Evolutionary conservation across 2,329 filamentous ascomycete species (phyloP), one percentile per base, ranked within the genome.

Genomic region (Zarea fungicola): DNA sequence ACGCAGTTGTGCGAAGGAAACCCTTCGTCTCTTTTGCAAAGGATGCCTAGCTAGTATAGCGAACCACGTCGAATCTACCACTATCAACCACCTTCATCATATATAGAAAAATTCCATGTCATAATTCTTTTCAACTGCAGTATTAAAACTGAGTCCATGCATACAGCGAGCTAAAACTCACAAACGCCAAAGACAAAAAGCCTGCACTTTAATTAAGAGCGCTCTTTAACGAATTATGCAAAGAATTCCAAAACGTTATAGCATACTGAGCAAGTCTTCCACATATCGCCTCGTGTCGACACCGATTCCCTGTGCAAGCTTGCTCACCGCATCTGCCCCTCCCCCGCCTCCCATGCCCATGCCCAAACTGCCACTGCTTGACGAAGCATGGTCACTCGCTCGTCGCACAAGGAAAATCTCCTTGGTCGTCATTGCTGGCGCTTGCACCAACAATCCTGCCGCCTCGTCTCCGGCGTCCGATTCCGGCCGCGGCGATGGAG

Each of bases 261-360:
- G 52, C 60, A 89, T 63, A 59, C 76, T 87, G 63, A 90, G 67
- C 49, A 91, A 62, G 1, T 81, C 82, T 63, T 90, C 86, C 4
- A 90, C 80, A 64, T 90, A 90, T 61, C 77, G 78, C 63, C 83
- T 77, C 25, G 86, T 88, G 70, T 91, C 87, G 28, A 90, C 76
- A 0, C 87, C 87, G 54, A 91, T 88, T 0, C 86, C 87, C 59
- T 87, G 83, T 0, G 79, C 81, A 55, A 89, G 64, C 48, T 77
- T 76, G 18, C 74, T 77, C 2, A 82, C 78, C 3, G 42, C 25
- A 16, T 49, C 49, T n/a, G 32, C 21, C 6, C 31, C 49, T 18
- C 79, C 80, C 21, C 77, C 78, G 37, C 74, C 66, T 56, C 13
- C 68, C 60, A 52, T 68, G 51, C 57, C 73, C 64, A n/a, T 59